Evolutionary conservation across 441 rosid genomes (phyloP), one percentile per base, ranked within the genome.

Genomic region (Populus trichocarpa): DNA sequence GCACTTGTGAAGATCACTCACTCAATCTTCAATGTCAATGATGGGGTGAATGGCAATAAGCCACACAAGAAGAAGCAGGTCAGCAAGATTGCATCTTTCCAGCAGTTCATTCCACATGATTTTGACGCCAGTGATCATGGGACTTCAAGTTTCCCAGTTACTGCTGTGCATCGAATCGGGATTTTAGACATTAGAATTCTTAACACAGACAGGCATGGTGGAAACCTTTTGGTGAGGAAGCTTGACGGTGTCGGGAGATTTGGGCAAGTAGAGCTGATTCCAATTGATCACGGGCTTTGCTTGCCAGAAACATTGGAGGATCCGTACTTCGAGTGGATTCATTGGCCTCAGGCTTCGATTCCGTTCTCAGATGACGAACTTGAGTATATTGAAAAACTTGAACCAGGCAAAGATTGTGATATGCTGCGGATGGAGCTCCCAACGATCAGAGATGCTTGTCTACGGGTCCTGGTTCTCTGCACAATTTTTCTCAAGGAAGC

Each of bases 261-360:
- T 74, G 85, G 88, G 75, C 87, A 82, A 78, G 87, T 83, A 67
- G 87, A 87, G 57, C 64, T 87, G 69, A 87, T 86, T 81, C 90
- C 90, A 42, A 87, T 87, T 53, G 90, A 87, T 80, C 90, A 87
- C 20, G 90, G 90, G 32, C 88, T 87, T 78, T 87, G 90, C 84
- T 78, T 87, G 77, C 90, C 90, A 2, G 90, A 87, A 79, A 81
- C 88, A 35, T 77, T 87, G 79, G 90, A 86, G 74, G 90, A 87
- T 42, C 90, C 90, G 13, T 87, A 87, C 73, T 86, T 87, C 8
- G 90, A 87, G 85, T 87, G 90, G 90, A 87, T 87, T 77, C 88
- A 87, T 67, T 87, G 90, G 90, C 90, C 90, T 22, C 90, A 87
- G 69, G 87, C 90, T 26, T 87, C 90, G 23, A 86, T 87, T 67